phyloP scores from a whole-genome alignment of 257 asterid genomes.

The Osmanthus fragrans region DNA sequence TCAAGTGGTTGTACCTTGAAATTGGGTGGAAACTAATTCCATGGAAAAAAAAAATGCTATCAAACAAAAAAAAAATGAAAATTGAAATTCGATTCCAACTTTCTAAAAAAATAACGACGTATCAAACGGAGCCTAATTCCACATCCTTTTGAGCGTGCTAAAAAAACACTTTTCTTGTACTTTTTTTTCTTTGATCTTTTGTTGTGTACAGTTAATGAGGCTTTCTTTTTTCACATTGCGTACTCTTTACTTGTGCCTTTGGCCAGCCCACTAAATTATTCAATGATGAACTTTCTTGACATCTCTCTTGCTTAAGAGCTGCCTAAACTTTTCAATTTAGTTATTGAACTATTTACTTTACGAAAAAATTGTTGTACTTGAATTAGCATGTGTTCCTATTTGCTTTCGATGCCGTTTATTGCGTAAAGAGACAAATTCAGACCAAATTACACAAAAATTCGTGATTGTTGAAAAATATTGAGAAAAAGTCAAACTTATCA shows the following conservation, averaged over 20 bases:
- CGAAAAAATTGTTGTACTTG: neutral
- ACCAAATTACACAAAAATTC: too few relatives aligned
- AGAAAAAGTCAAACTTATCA: too few relatives aligned
- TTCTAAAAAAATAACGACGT: too few relatives aligned
- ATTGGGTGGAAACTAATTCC: too few relatives aligned
- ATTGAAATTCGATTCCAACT: too few relatives aligned
- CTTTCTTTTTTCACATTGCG: constrained; percentile 24
- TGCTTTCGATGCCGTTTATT: too few relatives aligned
- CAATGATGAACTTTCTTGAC: constrained; percentile 23
- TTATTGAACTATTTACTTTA: neutral
- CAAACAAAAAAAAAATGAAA: too few relatives aligned
- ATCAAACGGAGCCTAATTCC: too few relatives aligned
- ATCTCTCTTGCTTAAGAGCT: neutral
- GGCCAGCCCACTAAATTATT: constrained; percentile 21
- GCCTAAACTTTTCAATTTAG: neutral
- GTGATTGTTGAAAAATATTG: too few relatives aligned
- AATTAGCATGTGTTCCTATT: neutral
- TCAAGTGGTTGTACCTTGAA: too few relatives aligned
- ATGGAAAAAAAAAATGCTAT: too few relatives aligned
- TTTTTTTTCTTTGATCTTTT: neutral
- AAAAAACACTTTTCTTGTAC: neutral
- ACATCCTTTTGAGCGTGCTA: neutral
- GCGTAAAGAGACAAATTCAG: neutral
- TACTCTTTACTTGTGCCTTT: constrained; percentile 29
- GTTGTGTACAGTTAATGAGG: neutral